Evolutionary conservation across 164 flowering plant genomes (phyloP), one percentile per base, ranked within the genome.

Genomic region (Pachysandra terminalis): DNA sequence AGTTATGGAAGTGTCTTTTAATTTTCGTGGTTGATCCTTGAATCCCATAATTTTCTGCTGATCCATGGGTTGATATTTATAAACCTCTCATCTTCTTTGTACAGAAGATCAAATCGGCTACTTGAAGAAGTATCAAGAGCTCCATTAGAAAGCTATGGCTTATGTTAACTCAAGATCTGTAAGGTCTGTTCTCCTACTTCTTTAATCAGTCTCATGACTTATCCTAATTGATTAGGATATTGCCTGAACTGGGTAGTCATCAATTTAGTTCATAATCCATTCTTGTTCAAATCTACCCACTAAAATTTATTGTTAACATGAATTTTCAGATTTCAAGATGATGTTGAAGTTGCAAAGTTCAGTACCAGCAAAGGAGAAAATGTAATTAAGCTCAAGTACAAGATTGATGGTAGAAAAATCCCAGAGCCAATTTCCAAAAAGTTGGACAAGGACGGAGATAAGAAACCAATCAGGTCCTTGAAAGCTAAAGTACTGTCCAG

Each of bases 401-500:
- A 73, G 57, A 80, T 84, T 41, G 81, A 84, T 70, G 93, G 86
- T 19, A 74, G 75, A 48, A 69, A 74, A 54, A 41, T 81, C 45
- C 65, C 80, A 0, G 87, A 69, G 12, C 32, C 68, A 64, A 10
- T 65, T 66, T 27, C 74, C 19, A 72, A 78, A 86, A 77, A 79
- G 54, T 56, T 81, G 63, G 48, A 66, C 48, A 64, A 65, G 32
- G 64, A 32, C n/a, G 23, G 68, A 12, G 62, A n/a, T n/a, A n/a
- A 52, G 41, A 77, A 56, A 68, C 17, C 68, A 27, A 76, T 79
- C 53, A 84, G 41, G 56, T 90, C 86, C 19, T 76, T 87, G 67
- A 91, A 82, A 77, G 79, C 89, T 37, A 88, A 82, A 81, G 93
- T 91, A 5, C 79, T 91, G 53, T 87, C 92, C 9, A 79, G 98